Percentiles rank a stretch among this genome's conserved stretches.
Conservation (phyloP, 345 rosid species). For the Erucastrum elatum region DNA sequence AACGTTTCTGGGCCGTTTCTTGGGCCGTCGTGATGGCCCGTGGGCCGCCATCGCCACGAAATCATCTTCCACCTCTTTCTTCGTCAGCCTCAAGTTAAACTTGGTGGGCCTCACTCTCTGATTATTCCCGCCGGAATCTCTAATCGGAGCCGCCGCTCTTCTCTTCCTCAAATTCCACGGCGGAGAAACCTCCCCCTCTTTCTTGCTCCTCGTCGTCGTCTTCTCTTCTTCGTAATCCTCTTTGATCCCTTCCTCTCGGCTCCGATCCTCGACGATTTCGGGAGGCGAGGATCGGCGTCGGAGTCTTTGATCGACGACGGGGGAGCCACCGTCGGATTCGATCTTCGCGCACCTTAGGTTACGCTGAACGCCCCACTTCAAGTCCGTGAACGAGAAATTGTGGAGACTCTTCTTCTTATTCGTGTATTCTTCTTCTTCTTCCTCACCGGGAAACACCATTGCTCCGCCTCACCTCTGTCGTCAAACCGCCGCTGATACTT, state of each 20-base stretch:
- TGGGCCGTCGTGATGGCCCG: constrained; percentile 66
- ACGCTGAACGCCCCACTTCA: not conserved
- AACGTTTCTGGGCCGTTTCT: constrained; percentile 59
- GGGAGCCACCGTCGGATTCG: not conserved
- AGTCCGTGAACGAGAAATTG: not conserved
- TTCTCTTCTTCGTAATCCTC: not conserved
- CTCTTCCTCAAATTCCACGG: constrained; percentile 86
- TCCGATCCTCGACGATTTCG: constrained; percentile 26
- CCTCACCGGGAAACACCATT: not conserved
- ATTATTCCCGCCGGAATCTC: constrained; percentile 9
- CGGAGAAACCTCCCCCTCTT: constrained; percentile 31
- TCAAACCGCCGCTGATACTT: not conserved
- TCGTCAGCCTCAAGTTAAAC: constrained; percentile 49
- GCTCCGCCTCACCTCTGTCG: not conserved
- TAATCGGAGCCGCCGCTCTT: constrained; percentile 49
- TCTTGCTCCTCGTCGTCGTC: not conserved
- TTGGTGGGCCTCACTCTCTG: constrained; percentile 27
- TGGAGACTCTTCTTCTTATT: not conserved
- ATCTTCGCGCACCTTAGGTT: not conserved
- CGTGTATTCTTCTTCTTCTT: not conserved
- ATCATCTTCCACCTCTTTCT: constrained; percentile 78
- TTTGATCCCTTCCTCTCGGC: constrained; percentile 36
- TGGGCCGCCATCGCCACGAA: constrained; percentile 49
- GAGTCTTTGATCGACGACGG: constrained; percentile 19
- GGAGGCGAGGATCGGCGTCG: constrained; percentile 43